phyloP scores from a whole-genome alignment of 108 stramenopile species.

The Schizochytrium sp. region DNA sequence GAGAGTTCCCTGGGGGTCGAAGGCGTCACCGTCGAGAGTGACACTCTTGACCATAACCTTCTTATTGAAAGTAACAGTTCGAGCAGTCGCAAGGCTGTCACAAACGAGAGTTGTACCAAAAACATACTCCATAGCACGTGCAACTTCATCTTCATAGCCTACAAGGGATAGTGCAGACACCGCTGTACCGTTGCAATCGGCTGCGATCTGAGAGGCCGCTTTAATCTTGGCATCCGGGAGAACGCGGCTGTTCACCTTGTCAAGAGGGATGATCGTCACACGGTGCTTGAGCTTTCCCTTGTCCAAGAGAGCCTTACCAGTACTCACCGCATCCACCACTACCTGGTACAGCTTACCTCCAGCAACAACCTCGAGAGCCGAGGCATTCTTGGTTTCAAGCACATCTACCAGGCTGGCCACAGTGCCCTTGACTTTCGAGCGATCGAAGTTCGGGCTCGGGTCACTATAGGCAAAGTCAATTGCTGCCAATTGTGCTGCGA shows the following conservation, averaged over 20 bases:
- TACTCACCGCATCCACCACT: slow-evolving; percentile 94
- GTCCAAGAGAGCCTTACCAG: slow-evolving; percentile 92
- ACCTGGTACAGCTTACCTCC: slow-evolving; percentile 95
- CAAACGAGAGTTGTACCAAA: slow-evolving; percentile 94
- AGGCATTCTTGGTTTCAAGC: slow-evolving; percentile 81
- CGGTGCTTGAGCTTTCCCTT: slow-evolving; percentile 90
- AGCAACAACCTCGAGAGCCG: slow-evolving; percentile 96
- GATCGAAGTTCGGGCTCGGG: slow-evolving; percentile 88
- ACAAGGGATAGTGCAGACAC: slow-evolving; percentile 92
- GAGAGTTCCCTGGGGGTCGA: slow-evolving; percentile 96
- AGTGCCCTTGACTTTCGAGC: slow-evolving; percentile 91
- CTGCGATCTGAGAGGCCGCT: slow-evolving; percentile 81
- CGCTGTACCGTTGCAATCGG: slow-evolving; percentile 81
- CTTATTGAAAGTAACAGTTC: slow-evolving; percentile 86
- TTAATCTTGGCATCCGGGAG: slow-evolving; percentile 73
- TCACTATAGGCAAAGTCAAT: slow-evolving; percentile 91
- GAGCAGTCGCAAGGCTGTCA: slow-evolving; percentile 88
- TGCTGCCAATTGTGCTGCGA: slow-evolving; percentile 64
- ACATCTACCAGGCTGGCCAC: slow-evolving; percentile 91
- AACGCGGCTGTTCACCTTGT: slow-evolving; percentile 85
- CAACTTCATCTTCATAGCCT: slow-evolving; percentile 93
- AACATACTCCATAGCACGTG: slow-evolving; percentile 91
- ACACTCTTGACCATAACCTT: slow-evolving; percentile 89
- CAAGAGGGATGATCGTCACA: slow-evolving; percentile 96
- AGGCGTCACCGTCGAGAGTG: slow-evolving; percentile 95